A percentile compares a stretch with the other conserved stretches of the same genome.
Conservation (phyloP, 2,329 filamentous ascomycete species). For the Aspergillus cejpii region DNA sequence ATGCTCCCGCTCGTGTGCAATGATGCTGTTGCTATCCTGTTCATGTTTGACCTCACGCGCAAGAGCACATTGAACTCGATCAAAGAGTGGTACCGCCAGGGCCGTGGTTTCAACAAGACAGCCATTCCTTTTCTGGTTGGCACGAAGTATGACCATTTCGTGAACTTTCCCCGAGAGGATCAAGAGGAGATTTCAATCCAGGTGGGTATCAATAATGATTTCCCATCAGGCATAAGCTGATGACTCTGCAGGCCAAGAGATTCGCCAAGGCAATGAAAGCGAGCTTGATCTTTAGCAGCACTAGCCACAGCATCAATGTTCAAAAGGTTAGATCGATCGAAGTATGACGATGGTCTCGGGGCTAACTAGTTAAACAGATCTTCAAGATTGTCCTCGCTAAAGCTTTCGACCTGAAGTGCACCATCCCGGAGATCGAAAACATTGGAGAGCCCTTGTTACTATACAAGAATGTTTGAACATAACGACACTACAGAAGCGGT, state of each 20-base stretch:
- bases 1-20: constrained; percentile 99
- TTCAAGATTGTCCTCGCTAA: constrained; percentile 99
- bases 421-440: constrained; percentile 97
- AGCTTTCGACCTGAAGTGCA: constrained; percentile 97
- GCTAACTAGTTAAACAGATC: constrained; percentile 56
- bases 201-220: constrained; percentile 44
- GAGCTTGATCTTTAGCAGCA: constrained; percentile 95
- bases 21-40: constrained; percentile 94
- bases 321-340: constrained; percentile 65
- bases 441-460: constrained; percentile 90
- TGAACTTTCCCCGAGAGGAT: constrained; percentile 95
- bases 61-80: constrained; percentile 99
- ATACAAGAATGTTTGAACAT: constrained; percentile 56
- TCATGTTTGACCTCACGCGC: constrained; percentile 98
- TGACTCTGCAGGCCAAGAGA: constrained; percentile 62
- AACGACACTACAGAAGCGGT: constrained; percentile 8
- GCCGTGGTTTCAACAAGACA: constrained; percentile 97
- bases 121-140: constrained; percentile 97
- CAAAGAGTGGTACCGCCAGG: constrained; percentile 99
- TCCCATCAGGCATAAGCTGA: constrained; percentile 17
- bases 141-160: constrained; percentile 98
- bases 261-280: constrained; percentile 99
- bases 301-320: constrained; percentile 98
- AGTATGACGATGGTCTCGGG: neutral
- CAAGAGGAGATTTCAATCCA: constrained; percentile 98